phyloP scores from a whole-genome alignment of 73 alveolate species.

The Effrenium voratum region DNA sequence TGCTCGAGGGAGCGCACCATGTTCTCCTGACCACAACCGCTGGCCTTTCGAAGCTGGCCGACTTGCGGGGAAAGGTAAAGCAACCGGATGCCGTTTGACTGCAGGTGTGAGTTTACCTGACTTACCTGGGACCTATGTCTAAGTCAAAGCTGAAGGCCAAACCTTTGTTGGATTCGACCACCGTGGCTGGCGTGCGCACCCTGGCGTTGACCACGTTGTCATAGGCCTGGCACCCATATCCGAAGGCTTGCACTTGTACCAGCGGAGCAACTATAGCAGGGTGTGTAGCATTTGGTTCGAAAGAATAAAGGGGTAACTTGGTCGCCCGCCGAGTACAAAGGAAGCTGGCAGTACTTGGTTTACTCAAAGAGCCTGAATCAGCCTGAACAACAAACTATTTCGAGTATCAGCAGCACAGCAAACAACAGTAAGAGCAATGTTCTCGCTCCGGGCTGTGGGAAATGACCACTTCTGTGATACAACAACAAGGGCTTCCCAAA shows the following conservation, averaged over 20 bases:
- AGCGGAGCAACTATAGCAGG: background rate
- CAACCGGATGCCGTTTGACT: background rate
- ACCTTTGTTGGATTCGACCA: too few relatives aligned
- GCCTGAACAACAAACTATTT: too few relatives aligned
- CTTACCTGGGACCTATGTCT: background rate
- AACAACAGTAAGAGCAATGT: too few relatives aligned
- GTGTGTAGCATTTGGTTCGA: background rate
- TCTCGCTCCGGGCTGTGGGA: too few relatives aligned
- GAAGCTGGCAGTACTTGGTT: too few relatives aligned
- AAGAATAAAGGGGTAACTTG: background rate
- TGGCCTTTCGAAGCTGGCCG: background rate
- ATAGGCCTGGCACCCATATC: background rate
- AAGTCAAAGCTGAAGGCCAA: background rate
- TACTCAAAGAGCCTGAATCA: too few relatives aligned
- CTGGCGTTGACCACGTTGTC: conserved; percentile 33
- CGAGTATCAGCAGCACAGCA: too few relatives aligned
- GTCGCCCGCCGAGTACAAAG: background rate
- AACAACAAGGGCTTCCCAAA: too few relatives aligned
- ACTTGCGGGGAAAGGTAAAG: background rate
- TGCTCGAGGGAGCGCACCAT: background rate
- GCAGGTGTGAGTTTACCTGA: background rate
- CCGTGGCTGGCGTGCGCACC: too few relatives aligned
- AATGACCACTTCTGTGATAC: too few relatives aligned
- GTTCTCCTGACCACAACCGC: background rate
- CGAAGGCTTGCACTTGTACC: background rate